phyloP scores from a whole-genome alignment of 352 stramenopile genomes.

The Globisporangium spinosum region DNA sequence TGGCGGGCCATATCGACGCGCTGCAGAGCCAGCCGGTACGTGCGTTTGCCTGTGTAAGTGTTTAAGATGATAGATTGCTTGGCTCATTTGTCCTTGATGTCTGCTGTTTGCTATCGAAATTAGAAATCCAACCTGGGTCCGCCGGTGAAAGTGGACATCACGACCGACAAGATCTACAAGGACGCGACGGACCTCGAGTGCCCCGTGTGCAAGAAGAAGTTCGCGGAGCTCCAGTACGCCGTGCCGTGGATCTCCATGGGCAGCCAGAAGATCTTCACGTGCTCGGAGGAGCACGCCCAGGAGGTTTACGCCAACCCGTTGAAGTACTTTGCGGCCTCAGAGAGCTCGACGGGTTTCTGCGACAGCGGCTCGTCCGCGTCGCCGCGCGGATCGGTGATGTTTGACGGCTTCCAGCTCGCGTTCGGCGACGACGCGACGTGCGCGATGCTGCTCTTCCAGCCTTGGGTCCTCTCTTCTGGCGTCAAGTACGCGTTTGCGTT shows the following conservation, averaged over 20 bases:
- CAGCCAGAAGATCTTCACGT: conserved; percentile 74
- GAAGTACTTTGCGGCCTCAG: conserved; percentile 36
- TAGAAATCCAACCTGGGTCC: conserved; percentile 45
- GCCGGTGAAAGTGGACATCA: conserved; percentile 41
- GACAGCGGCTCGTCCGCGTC: conserved; percentile 33
- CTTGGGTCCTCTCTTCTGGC: conserved; percentile 57
- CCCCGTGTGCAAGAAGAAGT: conserved; percentile 58
- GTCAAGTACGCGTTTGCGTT: conserved; percentile 82
- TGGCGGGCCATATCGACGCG: conserved; percentile 76
- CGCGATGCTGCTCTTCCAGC: conserved; percentile 75
- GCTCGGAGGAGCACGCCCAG: conserved; percentile 54
- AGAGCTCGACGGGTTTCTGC: conserved; percentile 46
- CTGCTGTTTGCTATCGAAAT: neutral
- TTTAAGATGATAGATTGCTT: neutral
- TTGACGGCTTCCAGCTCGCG: conserved; percentile 76
- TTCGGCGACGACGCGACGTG: conserved; percentile 58
- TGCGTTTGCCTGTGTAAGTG: neutral
- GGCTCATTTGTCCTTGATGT: conserved; percentile 10
- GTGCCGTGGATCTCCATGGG: conserved; percentile 75
- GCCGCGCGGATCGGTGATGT: conserved; percentile 73
- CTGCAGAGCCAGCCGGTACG: conserved; percentile 73
- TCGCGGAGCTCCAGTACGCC: conserved; percentile 55
- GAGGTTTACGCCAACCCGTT: conserved; percentile 46
- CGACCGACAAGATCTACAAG: conserved; percentile 70
- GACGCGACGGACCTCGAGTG: conserved; percentile 52